Evolutionary conservation across 1,139 yeast genomes (phyloP), one percentile per base, ranked within the genome.

Genomic region (Protomyces macrosporus): DNA sequence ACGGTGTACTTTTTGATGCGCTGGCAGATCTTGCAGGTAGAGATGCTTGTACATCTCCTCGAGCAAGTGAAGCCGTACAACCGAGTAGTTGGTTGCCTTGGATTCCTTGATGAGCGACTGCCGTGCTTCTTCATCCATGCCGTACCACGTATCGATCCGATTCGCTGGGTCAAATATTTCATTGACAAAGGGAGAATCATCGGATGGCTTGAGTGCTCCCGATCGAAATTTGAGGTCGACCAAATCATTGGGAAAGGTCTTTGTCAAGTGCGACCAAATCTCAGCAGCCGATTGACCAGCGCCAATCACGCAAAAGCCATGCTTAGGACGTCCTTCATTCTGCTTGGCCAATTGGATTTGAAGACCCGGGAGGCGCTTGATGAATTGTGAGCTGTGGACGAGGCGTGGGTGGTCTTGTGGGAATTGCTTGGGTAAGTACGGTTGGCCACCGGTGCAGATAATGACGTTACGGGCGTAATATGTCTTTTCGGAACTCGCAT

Each of bases 261-360:
- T 32, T 30, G 65, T 61, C 14, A 67, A 53, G 40, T 69, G 61
- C 10, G 53, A 10, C 39, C 67, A 65, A 14, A 70, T 69, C 63
- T 70, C 72, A 4, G 72, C 72, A 6, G 71, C 69, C 9, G 72
- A 70, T 60, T 70, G 72, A 7, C 72, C 72, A 2, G 69, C 67
- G 6, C 72, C 72, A 4, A 70, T 42, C 3, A 70, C 69, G 10
- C 68, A 70, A 6, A 70, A 53, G 3, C 69, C 59, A 34, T 36
- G 56, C 30, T 40, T 50, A 23, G 48, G 30, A 6, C 48, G 48
- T 5, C 48, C 32, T 23, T 16, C 32, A 3, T 35, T 40, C 32
- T 55, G 30, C 30, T 14, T 9, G 5, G 39, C 45, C 35, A 39
- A 30, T 6, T 42, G 9, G 3, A 16, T 14, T 12, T 30, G 45